Conservation (phyloP, 2,329 filamentous ascomycete genomes). For the Aspergillus glaucus region DNA sequence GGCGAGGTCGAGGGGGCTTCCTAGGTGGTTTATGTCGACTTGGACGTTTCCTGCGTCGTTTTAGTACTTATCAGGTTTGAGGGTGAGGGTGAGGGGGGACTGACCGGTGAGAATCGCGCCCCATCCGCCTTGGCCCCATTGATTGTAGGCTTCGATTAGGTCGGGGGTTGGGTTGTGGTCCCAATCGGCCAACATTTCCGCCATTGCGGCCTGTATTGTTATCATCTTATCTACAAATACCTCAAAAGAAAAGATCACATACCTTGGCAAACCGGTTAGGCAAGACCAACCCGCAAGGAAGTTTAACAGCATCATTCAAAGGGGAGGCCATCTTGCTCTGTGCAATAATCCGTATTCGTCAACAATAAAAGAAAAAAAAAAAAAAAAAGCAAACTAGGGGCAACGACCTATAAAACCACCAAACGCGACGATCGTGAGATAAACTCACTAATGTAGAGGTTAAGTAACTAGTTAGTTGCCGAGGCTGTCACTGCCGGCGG, state of each 20-base stretch:
- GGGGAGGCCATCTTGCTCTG: conserved; percentile 15
- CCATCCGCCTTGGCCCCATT: conserved; percentile 45
- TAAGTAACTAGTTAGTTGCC: neutral
- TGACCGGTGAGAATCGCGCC: conserved; percentile 40
- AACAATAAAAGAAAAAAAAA: neutral
- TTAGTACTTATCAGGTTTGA: neutral
- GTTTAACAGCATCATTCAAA: conserved; percentile 40
- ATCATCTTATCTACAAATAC: neutral
- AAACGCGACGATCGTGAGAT: neutral
- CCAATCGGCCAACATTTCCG: conserved; percentile 39
- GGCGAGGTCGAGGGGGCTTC: conserved; percentile 24
- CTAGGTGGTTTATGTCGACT: conserved; percentile 40
- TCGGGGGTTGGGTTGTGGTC: conserved; percentile 41
- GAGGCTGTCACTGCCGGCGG: conserved; percentile 2
- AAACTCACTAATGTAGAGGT: neutral
- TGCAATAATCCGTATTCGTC: neutral
- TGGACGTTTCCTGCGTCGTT: conserved; percentile 33
- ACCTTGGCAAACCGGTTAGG: conserved; percentile 50
- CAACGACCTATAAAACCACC: neutral
- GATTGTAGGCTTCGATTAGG: conserved; percentile 43
- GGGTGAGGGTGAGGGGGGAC: neutral
- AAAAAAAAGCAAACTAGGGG: neutral
- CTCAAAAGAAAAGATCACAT: conserved; percentile 3
- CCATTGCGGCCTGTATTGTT: conserved; percentile 40
- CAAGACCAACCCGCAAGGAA: conserved; percentile 51